Evolutionary conservation across 2,329 filamentous ascomycete species (phyloP), one percentile per base, ranked within the genome.

Genomic region (Byssothecium circinans): DNA sequence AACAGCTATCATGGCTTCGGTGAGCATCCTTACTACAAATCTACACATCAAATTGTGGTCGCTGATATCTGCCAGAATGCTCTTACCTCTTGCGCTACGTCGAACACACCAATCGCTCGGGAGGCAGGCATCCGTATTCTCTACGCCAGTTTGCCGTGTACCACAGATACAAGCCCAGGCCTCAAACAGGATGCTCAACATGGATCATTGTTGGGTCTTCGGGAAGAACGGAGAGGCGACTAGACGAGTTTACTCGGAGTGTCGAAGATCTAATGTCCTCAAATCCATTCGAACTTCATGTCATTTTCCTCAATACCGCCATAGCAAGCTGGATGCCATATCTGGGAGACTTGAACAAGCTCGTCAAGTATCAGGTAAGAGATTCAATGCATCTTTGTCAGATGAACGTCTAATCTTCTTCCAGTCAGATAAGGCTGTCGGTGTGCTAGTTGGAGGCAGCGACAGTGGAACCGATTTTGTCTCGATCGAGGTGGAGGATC

Each of bases 211-310:
- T 54, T 3, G 49, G 52, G 1, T 45, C 49, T 15, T 54, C 52
- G n/a, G 43, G 46, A 20, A 34, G 43, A 23, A 49, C 49, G 3
- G 47, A 55, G 22, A 41, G 29, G 11, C 39, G 35, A 10, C 32
- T 54, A 18, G 52, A 54, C 25, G 18, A 38, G 11, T 54, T 49
- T 17, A 49, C 48, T 3, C 34, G 43, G 18, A 49, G 43, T 14
- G 51, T 45, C 18, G 40, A 49, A 2, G 45, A 51, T 35, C 12
- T 52, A 11, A 38, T 22, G 15, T 34, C 22, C 3, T 30, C 51
- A 2, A 57, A 61, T 47, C 61, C 61, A 1, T 60, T 64, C n/a
- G 61, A 62, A 19, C 47, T 64, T 2, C 61, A 64, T 30, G 40
- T 49, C 6, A 56, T 60, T 4, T 58, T 64, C 18, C 41, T 62